phyloP scores from a whole-genome alignment of 495 filamentous ascomycete species.

The Pyronema omphalodes region DNA sequence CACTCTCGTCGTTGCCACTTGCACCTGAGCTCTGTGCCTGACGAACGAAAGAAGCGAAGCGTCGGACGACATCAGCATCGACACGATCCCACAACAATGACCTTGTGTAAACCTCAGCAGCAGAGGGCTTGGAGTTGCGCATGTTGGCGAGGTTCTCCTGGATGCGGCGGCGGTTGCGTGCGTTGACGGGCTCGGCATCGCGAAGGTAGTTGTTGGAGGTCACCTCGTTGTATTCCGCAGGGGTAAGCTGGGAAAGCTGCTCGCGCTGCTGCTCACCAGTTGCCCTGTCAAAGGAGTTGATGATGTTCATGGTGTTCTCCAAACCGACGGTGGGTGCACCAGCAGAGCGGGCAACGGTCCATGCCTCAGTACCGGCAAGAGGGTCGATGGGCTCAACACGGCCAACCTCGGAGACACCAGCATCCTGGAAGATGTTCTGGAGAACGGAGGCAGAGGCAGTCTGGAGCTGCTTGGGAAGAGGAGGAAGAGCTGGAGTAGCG shows the following conservation, averaged over 20 bases:
- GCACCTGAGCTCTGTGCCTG: conserved; percentile 24
- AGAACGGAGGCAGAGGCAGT: conserved; percentile 80
- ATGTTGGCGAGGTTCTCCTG: conserved; percentile 69
- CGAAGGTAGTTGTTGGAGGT: conserved; percentile 50
- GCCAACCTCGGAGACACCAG: conserved; percentile 33
- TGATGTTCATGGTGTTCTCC: conserved; percentile 20
- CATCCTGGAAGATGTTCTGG: conserved; percentile 71
- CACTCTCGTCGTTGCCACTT: conserved; percentile 21
- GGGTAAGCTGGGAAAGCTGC: conserved; percentile 67
- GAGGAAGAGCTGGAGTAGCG: conserved; percentile 48
- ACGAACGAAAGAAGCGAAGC: conserved; percentile 70
- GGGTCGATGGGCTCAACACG: conserved; percentile 20
- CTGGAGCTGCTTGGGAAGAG: conserved; percentile 81
- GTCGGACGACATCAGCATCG: conserved; percentile 72
- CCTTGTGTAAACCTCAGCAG: conserved; percentile 76
- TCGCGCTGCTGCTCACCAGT: conserved; percentile 76
- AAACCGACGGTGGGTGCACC: conserved; percentile 24
- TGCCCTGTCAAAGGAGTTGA: conserved; percentile 33
- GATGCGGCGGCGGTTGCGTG: conserved; percentile 47
- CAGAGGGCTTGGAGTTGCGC: conserved; percentile 47
- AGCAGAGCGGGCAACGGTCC: conserved; percentile 23
- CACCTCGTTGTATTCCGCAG: conserved; percentile 77
- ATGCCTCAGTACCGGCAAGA: conserved; percentile 13
- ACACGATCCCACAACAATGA: conserved; percentile 91
- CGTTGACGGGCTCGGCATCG: conserved; percentile 30